These are phyloP conservation scores for Moricandia moricandioides DNA, from an alignment of 345 rosid species.

Conservation along the genomic window DNA sequence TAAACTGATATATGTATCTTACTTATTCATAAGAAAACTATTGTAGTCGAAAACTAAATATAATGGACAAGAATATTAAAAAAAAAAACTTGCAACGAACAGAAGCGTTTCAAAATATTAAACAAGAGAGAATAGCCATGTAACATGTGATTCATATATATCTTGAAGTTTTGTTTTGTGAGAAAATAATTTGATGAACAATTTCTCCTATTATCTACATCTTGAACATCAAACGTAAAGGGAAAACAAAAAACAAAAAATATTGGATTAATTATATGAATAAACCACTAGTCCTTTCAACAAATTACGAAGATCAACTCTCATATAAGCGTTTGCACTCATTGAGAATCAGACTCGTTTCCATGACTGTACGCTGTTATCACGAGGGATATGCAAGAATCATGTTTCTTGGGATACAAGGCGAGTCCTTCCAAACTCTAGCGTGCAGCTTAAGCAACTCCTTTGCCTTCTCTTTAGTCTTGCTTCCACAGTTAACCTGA, in stretches of 20 bases:
- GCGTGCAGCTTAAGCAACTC: conserved; percentile 69
- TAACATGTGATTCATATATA: conserved; percentile 21
- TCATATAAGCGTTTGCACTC: conserved; percentile 24
- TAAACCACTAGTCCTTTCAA: background rate
- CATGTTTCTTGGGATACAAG: conserved; percentile 48
- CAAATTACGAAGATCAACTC: conserved; percentile 15
- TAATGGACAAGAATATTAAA: background rate
- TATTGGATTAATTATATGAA: conserved; percentile 13
- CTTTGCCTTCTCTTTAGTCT: conserved; percentile 55
- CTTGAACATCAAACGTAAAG: conserved; percentile 15
- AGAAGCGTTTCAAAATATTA: background rate
- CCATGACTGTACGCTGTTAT: conserved; percentile 13
- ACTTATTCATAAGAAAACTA: background rate
- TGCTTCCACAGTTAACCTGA: conserved; percentile 49
- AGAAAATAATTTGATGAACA: conserved; percentile 15
- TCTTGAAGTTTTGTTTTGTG: background rate
- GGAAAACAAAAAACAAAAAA: background rate
- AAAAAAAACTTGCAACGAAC: background rate
- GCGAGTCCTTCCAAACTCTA: conserved; percentile 60
- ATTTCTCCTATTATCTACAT: conserved; percentile 16
- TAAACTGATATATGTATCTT: background rate
- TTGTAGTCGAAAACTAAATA: background rate
- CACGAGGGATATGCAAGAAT: conserved; percentile 44
- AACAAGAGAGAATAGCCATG: conserved; percentile 12
- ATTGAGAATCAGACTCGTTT: conserved; percentile 17